These are phyloP conservation scores for Colletotrichum sp. DNA, from an alignment of 2,329 filamentous ascomycete species.

Conservation along the genomic window DNA sequence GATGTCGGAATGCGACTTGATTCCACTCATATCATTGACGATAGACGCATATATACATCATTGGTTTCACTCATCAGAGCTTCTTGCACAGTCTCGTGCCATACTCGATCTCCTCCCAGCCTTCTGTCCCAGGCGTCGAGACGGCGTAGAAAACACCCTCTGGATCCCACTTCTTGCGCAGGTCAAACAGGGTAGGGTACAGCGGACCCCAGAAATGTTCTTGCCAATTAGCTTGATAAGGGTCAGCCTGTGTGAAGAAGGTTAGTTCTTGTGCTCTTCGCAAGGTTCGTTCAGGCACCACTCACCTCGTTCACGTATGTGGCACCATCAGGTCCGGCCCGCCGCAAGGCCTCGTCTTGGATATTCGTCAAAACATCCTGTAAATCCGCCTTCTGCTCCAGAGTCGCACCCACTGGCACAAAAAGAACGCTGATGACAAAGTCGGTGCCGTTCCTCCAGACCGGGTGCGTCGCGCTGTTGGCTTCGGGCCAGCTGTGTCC, in stretches of 20 bases:
- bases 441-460: conserved; percentile 31
- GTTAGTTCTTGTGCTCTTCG: neutral
- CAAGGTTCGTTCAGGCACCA: rapidly evolving
- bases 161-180: conserved; percentile 34
- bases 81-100: conserved; percentile 44
- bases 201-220: conserved; percentile 41
- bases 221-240: neutral
- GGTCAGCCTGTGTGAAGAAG: neutral
- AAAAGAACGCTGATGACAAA: neutral
- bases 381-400: neutral
- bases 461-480: conserved; percentile 44
- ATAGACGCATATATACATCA: neutral
- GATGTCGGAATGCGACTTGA: too few species aligned
- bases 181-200: conserved; percentile 35
- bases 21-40: too few species aligned
- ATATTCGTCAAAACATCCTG: neutral
- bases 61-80: neutral
- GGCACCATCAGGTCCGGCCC: neutral
- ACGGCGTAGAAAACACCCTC: conserved; percentile 40
- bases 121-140: conserved; percentile 48
- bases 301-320: neutral
- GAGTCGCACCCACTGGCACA: neutral
- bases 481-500: conserved; percentile 38
- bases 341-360: neutral
- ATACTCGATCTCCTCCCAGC: conserved; percentile 43